Conservation (phyloP, 1,139 yeast species). For the Hansenula sp. region DNA sequence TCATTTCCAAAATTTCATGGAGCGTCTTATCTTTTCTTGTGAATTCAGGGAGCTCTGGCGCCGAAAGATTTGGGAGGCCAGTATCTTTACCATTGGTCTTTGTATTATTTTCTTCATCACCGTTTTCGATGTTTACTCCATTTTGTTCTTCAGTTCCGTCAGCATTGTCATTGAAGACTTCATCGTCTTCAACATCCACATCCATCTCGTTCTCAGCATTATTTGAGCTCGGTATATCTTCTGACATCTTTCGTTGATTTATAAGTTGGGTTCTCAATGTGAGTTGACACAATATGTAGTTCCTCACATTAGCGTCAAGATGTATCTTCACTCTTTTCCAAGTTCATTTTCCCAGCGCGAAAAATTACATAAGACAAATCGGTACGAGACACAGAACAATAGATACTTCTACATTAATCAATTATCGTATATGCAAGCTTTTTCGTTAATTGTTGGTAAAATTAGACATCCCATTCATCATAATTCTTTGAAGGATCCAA, state of each 20-base stretch:
- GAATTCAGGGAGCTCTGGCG: constrained; percentile 62
- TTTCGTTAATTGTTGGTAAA: neutral
- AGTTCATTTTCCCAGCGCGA: too few species aligned
- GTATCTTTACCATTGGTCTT: constrained; percentile 5
- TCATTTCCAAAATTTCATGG: constrained; percentile 76
- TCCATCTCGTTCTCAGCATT: constrained; percentile 32
- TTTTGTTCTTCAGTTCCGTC: constrained; percentile 10
- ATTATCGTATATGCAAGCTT: too few species aligned
- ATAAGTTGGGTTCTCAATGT: neutral
- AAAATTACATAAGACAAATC: too few species aligned
- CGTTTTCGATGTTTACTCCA: neutral
- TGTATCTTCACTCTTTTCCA: too few species aligned
- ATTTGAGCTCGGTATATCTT: constrained; percentile 17
- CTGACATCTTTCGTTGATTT: neutral
- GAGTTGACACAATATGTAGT: neutral
- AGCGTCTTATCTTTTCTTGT: constrained; percentile 84
- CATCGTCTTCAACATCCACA: constrained; percentile 37
- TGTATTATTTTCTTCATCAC: constrained; percentile 12
- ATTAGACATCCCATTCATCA: constrained; percentile 16
- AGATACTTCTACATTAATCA: too few species aligned
- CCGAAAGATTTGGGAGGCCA: constrained; percentile 18
- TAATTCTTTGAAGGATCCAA: constrained; percentile 3
- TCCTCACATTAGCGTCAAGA: too few species aligned
- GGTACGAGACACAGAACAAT: too few species aligned
- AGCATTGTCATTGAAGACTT: constrained; percentile 28